Evolutionary conservation across 352 stramenopile genomes (phyloP), one percentile per base, ranked within the genome.

Genomic region (Phytophthora ohioensis): DNA sequence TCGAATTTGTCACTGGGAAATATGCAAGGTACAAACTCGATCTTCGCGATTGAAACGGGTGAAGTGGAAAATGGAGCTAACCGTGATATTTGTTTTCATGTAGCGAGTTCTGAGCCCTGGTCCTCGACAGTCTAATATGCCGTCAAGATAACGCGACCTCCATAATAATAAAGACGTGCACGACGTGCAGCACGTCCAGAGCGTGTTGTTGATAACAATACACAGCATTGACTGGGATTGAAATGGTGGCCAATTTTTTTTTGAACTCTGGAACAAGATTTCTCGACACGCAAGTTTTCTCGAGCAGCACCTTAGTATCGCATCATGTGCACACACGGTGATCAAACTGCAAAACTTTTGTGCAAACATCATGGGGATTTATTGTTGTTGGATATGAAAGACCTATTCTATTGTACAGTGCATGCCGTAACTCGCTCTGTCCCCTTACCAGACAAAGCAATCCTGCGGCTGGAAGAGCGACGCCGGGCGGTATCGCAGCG

Each of bases 381-480:
- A 17, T 17, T 45, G 5, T 17, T 45, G 3, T 45, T 45, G 39
- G 11, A 11, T 45, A 27, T 2, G 36, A 34, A 63, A 12, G 10
- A 53, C 15, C 39, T 57, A 54, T 31, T 12, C 45, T 72, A 76
- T 62, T 61, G 43, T 72, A 72, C 68, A 76, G 39, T 45, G 1
- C 39, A 45, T 17, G 17, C 27, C 12, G 9, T 54, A 34, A 7
- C 10, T 49, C 17, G 3, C 6, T 34, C 32, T 36, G 52, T 41
- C 64, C n/a, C 2, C 62, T 61, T 75, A 79, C 74, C 74, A 81
- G 8, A 81, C 74, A 41, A 81, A 81, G 48, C 74, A 81, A 51
- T 79, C 74, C 9, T 69, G 71, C 11, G 74, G 70, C 52, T 81
- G 64, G 45, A 84, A 84, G n/a, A 80, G 52, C 13, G 71, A 84